A percentile compares a stretch with the other conserved stretches of the same genome.
Evolutionary conservation across 805 yeast species (phyloP).

Genomic region (Saccharomycopsis fibuligera): DNA sequence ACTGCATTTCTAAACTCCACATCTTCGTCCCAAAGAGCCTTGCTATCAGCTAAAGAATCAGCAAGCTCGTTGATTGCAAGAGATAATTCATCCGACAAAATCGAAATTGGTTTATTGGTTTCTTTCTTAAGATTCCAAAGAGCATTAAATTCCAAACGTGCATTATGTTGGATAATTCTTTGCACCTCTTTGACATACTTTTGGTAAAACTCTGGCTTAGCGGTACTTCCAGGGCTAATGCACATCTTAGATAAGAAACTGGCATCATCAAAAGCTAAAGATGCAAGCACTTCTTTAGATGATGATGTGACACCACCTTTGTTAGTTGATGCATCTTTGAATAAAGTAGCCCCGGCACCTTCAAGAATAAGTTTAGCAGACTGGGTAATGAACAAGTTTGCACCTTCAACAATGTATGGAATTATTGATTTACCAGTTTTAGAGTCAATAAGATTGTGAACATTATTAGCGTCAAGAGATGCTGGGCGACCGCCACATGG

Average conservation of each 20-base stretch:
- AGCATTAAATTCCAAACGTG: constrained; percentile 77
- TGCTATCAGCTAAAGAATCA: constrained; percentile 76
- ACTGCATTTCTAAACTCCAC: constrained; percentile 68
- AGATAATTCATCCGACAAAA: constrained; percentile 77
- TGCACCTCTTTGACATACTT: constrained; percentile 85
- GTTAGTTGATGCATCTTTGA: constrained; percentile 95
- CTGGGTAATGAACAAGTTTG: constrained; percentile 91
- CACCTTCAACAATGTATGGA: constrained; percentile 95
- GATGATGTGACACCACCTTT: constrained; percentile 99
- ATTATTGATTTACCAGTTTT: constrained; percentile 71
- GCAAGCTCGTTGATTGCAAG: constrained; percentile 76
- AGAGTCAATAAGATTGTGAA: constrained; percentile 59
- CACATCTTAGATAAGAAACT: constrained; percentile 80
- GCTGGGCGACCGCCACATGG: constrained; percentile 99
- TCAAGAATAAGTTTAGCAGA: constrained; percentile 85
- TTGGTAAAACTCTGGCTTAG: constrained; percentile 66
- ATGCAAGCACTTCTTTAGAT: constrained; percentile 90
- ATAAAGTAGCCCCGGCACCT: constrained; percentile 76
- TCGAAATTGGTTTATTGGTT: constrained; percentile 58
- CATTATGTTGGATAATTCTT: constrained; percentile 65
- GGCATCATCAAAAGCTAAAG: constrained; percentile 82
- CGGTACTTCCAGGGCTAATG: constrained; percentile 44
- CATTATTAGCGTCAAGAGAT: constrained; percentile 84
- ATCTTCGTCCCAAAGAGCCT: constrained; percentile 82
- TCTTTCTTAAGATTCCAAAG: constrained; percentile 70